phyloP scores from a whole-genome alignment of 208 protist species.

The Trypanosoma cruzi region DNA sequence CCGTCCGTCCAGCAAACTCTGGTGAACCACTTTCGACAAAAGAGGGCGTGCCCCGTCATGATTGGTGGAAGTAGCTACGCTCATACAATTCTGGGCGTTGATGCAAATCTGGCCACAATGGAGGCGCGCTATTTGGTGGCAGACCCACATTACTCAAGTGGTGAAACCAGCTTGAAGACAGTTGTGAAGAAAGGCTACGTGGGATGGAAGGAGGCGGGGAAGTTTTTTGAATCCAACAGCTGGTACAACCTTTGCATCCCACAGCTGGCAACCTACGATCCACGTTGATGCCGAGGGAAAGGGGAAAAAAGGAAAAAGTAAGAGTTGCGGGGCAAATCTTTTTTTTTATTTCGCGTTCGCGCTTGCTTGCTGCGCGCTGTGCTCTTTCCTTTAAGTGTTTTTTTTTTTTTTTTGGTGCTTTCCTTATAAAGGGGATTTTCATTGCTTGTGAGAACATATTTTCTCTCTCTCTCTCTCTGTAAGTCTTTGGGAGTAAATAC shows the following conservation, averaged over 20 bases:
- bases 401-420: conserved; percentile 7
- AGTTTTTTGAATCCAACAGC: conserved; percentile 81
- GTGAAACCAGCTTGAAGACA: conserved; percentile 66
- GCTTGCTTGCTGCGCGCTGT: no score
- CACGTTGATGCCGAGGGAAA: conserved; percentile 39
- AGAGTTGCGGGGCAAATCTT: background rate
- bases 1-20: conserved; percentile 65
- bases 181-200: conserved; percentile 90
- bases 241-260: conserved; percentile 97
- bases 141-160: conserved; percentile 94
- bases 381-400: background rate
- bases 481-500: background rate
- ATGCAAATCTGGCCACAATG: conserved; percentile 81
- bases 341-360: conserved; percentile 7
- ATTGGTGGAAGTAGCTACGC: conserved; percentile 96
- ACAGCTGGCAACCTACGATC: conserved; percentile 55
- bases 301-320: background rate
- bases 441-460: conserved; percentile 1
- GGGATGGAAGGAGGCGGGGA: conserved; percentile 84
- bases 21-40: conserved; percentile 82
- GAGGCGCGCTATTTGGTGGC: conserved; percentile 89
- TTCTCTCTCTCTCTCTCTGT: conserved; percentile 13
- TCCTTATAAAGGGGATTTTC: background rate
- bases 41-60: conserved; percentile 92
- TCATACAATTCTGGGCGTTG: conserved; percentile 94